A percentile compares a stretch with the other conserved stretches of the same genome.
Conservation (phyloP, 805 yeast genomes). For the Pichia membranifaciens region DNA sequence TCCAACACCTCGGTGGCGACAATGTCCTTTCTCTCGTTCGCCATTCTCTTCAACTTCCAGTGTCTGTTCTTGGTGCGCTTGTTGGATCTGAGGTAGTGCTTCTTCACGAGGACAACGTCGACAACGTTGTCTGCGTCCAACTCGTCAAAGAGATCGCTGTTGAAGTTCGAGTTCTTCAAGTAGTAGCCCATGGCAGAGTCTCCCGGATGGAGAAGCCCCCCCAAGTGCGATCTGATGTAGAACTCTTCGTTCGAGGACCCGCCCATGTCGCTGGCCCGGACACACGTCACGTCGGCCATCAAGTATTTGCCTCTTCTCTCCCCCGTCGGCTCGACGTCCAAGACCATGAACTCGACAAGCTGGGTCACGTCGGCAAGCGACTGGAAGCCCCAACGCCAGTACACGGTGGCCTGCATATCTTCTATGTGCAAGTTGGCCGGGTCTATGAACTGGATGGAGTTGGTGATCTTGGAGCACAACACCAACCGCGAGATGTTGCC, state of each 20-base stretch:
- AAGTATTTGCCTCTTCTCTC: conserved; percentile 68
- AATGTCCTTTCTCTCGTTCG: conserved; percentile 85
- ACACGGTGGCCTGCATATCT: conserved; percentile 64
- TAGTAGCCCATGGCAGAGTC: conserved; percentile 92
- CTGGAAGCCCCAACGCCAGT: conserved; percentile 78
- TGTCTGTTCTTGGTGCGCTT: conserved; percentile 70
- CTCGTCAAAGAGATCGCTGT: conserved; percentile 77
- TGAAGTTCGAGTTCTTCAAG: conserved; percentile 78
- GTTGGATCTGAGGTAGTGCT: conserved; percentile 74
- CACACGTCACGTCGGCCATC: conserved; percentile 84
- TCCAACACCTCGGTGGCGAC: conserved; percentile 44
- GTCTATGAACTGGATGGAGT: conserved; percentile 80
- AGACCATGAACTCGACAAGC: conserved; percentile 77
- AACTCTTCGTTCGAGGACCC: conserved; percentile 67
- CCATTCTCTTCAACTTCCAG: conserved; percentile 97
- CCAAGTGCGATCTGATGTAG: conserved; percentile 86
- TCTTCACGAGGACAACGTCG: conserved; percentile 86
- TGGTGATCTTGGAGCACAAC: conserved; percentile 78
- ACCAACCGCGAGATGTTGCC: conserved; percentile 81
- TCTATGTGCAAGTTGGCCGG: conserved; percentile 74
- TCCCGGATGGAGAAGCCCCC: conserved; percentile 93
- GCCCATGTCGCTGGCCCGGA: conserved; percentile 87
- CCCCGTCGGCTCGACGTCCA: conserved; percentile 93
- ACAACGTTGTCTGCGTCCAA: conserved; percentile 61
- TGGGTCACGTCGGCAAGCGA: conserved; percentile 72